phyloP scores from a whole-genome alignment of 495 filamentous ascomycete species.

The Penicillium angulare region DNA sequence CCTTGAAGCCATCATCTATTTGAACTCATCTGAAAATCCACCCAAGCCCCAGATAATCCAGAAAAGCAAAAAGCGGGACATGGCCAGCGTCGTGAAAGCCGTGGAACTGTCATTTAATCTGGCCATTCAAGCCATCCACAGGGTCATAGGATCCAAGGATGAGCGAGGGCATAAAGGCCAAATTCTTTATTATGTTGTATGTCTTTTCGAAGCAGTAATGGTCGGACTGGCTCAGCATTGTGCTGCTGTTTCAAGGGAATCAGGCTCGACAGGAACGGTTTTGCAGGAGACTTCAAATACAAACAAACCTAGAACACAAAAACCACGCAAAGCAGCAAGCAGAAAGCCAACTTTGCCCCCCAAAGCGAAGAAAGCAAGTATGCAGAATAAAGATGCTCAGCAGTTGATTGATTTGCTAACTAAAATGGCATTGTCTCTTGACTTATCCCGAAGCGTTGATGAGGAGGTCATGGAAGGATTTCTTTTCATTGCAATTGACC shows the following conservation, averaged over 20 bases:
- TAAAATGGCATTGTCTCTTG: conserved; percentile 29
- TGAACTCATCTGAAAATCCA: background rate
- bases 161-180: conserved; percentile 17
- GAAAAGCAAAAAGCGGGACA: conserved; percentile 10
- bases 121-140: conserved; percentile 32
- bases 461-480: conserved; percentile 38
- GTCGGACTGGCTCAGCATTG: conserved; percentile 30
- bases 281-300: background rate
- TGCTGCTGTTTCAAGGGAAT: conserved; percentile 12
- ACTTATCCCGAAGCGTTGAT: conserved; percentile 21
- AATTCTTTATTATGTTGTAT: conserved; percentile 39
- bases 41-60: background rate
- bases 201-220: conserved; percentile 39
- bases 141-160: conserved; percentile 21
- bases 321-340: background rate
- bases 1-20: conserved; percentile 6
- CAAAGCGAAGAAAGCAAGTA: background rate
- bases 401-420: conserved; percentile 23
- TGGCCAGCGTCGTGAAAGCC: conserved; percentile 14
- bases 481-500: conserved; percentile 32
- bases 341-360: background rate
- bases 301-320: background rate
- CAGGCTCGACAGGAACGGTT: background rate
- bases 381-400: conserved; percentile 17
- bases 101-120: conserved; percentile 25